Conservation (phyloP, 148 eudicot genomes). For the Cornus suecica region DNA sequence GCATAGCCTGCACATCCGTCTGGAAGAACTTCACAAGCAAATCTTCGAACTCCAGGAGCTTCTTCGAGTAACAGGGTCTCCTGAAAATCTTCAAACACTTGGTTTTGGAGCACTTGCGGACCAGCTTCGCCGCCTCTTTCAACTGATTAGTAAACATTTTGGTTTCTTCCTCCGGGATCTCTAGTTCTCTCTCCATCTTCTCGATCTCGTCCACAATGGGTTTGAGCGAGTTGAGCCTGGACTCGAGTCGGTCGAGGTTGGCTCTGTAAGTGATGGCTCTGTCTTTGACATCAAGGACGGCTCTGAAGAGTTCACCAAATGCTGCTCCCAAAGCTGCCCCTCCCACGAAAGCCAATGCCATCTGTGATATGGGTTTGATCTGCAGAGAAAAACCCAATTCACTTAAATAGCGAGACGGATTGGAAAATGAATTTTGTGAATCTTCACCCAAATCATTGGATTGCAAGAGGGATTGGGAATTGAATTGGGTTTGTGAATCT, state of each 20-base stretch:
- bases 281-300: neutral
- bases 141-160: conserved; percentile 6
- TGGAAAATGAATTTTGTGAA: no score
- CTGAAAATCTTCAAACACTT: conserved; percentile 12
- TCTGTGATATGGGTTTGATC: no score
- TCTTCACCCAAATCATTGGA: no score
- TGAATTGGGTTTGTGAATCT: no score
- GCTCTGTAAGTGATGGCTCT: conserved; percentile 7
- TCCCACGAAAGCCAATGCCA: no score
- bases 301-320: neutral
- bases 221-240: neutral
- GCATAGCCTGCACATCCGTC: conserved; percentile 4
- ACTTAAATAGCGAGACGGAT: no score
- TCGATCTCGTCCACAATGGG: conserved; percentile 5
- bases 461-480: no score
- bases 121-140: conserved; percentile 11
- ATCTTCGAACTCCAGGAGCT: conserved; percentile 7
- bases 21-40: conserved; percentile 6
- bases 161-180: conserved; percentile 11
- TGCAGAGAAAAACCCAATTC: no score
- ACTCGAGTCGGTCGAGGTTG: neutral
- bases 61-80: conserved; percentile 11
- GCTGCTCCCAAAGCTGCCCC: conserved; percentile 1
- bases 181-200: conserved; percentile 10
- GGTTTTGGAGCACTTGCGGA: conserved; percentile 11